Percentiles rank a stretch among this genome's conserved stretches.
These are phyloP conservation scores for Fusarium bulbicola DNA, from an alignment of 2,329 filamentous ascomycete species.

Conservation along the genomic window DNA sequence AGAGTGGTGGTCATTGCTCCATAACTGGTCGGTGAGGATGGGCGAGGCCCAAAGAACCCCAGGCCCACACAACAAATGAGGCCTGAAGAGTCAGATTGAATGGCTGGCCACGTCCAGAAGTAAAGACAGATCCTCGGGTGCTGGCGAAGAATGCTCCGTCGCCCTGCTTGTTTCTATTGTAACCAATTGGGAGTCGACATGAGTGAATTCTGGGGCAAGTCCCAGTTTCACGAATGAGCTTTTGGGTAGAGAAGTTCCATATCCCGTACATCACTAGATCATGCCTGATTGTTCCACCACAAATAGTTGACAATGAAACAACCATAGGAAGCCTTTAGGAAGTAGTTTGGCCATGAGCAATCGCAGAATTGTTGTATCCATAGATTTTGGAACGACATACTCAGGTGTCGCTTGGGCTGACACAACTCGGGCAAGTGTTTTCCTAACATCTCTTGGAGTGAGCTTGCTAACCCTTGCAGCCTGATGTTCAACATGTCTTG, in stretches of 20 bases:
- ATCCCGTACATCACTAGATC: constrained; percentile 15
- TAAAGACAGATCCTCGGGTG: constrained; percentile 28
- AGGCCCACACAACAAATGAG: constrained; percentile 26
- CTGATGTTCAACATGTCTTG: constrained; percentile 54
- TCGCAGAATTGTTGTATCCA: constrained; percentile 59
- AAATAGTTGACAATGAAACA: constrained; percentile 34
- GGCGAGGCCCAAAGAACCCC: constrained; percentile 23
- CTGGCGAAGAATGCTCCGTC: constrained; percentile 31
- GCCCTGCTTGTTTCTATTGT: constrained; percentile 11
- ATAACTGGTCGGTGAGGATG: constrained; percentile 27
- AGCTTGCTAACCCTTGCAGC: constrained; percentile 42
- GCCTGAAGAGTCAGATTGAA: constrained; percentile 24
- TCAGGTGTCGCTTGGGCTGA: constrained; percentile 64
- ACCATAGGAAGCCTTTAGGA: constrained; percentile 23
- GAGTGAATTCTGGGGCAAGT: constrained; percentile 30
- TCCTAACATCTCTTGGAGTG: not conserved
- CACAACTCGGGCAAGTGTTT: constrained; percentile 48
- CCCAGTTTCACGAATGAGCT: constrained; percentile 23
- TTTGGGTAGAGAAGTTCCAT: constrained; percentile 17
- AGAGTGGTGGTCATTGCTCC: constrained; percentile 33
- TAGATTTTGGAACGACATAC: constrained; percentile 67
- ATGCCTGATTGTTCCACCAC: constrained; percentile 27
- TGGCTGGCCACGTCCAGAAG: constrained; percentile 17
- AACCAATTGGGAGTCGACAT: constrained; percentile 25
- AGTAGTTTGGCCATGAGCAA: constrained; percentile 42